A percentile compares a stretch with the other conserved stretches of the same genome.
Evolutionary conservation across 306 rosid genomes (phyloP).

Genomic region (Quercus agrifolia): DNA sequence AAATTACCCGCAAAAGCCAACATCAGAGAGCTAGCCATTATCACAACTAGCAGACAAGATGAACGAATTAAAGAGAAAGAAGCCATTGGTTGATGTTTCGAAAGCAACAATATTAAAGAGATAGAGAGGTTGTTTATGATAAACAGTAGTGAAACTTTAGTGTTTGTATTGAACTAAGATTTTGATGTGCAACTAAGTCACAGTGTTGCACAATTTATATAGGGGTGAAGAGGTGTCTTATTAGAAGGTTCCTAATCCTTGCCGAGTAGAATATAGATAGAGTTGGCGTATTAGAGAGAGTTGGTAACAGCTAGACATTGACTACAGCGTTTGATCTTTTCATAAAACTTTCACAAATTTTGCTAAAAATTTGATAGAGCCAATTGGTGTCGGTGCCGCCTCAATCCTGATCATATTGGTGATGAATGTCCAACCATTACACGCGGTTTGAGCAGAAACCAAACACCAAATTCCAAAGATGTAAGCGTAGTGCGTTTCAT

Average conservation of each 20-base stretch:
- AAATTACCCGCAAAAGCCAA: slow-evolving; percentile 38
- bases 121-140: neutral
- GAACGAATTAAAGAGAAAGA: neutral
- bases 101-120: neutral
- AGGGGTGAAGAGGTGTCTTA: neutral
- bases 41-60: neutral
- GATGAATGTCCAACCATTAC: neutral
- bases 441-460: neutral
- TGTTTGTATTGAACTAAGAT: neutral
- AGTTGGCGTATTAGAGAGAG: neutral
- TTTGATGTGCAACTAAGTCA: neutral
- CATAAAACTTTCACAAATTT: neutral
- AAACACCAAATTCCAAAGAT: too few relatives aligned
- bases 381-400: neutral
- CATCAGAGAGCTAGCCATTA: neutral
- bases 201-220: neutral
- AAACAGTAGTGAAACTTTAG: neutral
- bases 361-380: neutral
- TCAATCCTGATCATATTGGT: neutral
- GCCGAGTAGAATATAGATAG: neutral
- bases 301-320: neutral
- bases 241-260: neutral
- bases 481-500: too few relatives aligned
- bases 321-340: neutral
- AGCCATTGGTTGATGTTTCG: slow-evolving; percentile 2